Base-by-base conservation (phyloP, 2,329 filamentous ascomycete genomes). In the Ophioceras dolichostomum region DNA sequence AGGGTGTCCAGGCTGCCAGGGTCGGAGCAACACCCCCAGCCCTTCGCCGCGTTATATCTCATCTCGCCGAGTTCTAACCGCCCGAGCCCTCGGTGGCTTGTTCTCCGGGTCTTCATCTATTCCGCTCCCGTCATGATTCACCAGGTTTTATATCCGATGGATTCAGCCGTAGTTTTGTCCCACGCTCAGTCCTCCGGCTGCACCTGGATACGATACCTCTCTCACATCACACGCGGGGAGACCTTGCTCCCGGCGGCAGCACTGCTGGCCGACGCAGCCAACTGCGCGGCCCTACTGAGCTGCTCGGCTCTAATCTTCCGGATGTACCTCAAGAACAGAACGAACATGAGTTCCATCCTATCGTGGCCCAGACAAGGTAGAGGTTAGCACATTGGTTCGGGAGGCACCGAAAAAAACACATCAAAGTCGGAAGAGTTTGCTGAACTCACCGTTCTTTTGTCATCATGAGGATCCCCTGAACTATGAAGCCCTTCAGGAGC, bases 381-480 rank as follows among this genome's bases (percentile, higher is more conserved):
- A n/a, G n/a, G n/a, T n/a, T n/a, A n/a, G n/a, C n/a, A n/a, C n/a
- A n/a, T n/a, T 10, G 20, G 13, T n/a, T 28, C 17, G 6, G 18
- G 8, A 13, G 27, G 9, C 13, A n/a, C 12, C 10, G 7, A 34
- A 32, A 34, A 30, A 31, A 10, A 20, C 28, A 6, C 5, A n/a
- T n/a, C n/a, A n/a, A n/a, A n/a, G n/a, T n/a, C n/a, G n/a, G 2
- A 24, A 10, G 22, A 7, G 8, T 29, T 21, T 36, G 10, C 4
- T 24, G 2, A 7, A 51, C 68, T 47, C 68, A 87, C 83, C 87
- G 75, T 62, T 98, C 91, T 64, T 98, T 98, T 34, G 87, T 91
- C 87, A 95, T 98, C 91, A 98, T 98, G 28, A 98, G 67, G 39
- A 98, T 76, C 35, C 91, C 91, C 55, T 98, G 91, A 3, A 98